Conservation (phyloP, 2,329 filamentous ascomycete genomes). For the Teratosphaeria viscida region DNA sequence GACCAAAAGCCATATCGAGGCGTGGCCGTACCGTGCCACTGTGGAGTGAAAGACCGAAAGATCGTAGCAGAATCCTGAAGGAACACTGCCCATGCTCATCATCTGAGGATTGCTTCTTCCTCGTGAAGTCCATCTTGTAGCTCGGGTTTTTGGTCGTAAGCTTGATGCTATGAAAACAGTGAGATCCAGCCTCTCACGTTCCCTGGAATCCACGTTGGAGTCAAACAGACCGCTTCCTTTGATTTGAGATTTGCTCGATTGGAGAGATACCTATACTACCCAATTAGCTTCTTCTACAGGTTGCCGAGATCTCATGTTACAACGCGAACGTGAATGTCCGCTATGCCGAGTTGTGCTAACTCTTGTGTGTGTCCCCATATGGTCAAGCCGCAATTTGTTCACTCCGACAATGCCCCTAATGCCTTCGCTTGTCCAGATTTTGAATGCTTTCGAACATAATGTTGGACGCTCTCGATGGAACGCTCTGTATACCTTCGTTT, state of each 20-base stretch:
- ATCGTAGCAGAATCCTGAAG: too few relatives aligned
- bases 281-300: conserved; percentile 11
- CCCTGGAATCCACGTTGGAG: not conserved
- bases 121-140: too few relatives aligned
- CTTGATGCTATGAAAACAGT: too few relatives aligned
- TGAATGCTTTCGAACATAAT: not conserved
- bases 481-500: not conserved
- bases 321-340: conserved; percentile 8
- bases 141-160: too few relatives aligned
- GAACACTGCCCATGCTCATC: too few relatives aligned
- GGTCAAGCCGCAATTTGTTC: not conserved
- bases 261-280: conserved; percentile 12
- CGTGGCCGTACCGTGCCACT: too few relatives aligned
- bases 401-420: conserved; percentile 1
- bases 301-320: conserved; percentile 14
- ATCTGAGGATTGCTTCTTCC: too few relatives aligned
- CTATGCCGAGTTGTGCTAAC: conserved; percentile 7
- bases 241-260: conserved; percentile 6
- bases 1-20: not conserved
- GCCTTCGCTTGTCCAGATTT: conserved; percentile 2
- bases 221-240: not conserved
- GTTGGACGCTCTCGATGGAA: too few relatives aligned
- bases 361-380: conserved; percentile 1
- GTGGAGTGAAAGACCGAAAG: too few relatives aligned
- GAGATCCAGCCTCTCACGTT: too few relatives aligned